phyloP scores from a whole-genome alignment of 208 protist genomes.

The Phytomonas sp. region DNA sequence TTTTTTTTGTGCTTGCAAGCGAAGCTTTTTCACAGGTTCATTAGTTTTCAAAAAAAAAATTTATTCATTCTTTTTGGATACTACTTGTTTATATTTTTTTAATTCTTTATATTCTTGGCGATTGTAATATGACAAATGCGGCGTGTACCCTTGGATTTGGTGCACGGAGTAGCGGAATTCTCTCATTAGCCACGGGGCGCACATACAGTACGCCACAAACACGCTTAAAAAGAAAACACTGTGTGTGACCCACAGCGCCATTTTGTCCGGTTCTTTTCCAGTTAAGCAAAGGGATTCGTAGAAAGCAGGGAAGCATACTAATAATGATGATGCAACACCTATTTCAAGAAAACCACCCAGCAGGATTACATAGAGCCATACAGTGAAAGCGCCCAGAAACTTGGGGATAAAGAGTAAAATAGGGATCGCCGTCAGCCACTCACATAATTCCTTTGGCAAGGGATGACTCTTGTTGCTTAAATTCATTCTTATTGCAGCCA shows the following conservation, averaged over 20 bases:
- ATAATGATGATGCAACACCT: constrained; percentile 17
- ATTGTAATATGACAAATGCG: constrained; percentile 27
- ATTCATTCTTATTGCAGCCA: constrained; percentile 2
- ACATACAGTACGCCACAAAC: constrained; percentile 22
- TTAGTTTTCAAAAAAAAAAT: not conserved
- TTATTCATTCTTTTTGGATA: not conserved
- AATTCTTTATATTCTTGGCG: constrained; percentile 18
- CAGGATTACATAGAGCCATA: constrained; percentile 34
- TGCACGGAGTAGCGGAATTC: constrained; percentile 24
- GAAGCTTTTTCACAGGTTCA: not conserved
- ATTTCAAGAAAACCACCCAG: constrained; percentile 20
- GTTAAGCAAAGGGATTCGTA: constrained; percentile 37
- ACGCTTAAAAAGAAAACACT: constrained; percentile 29
- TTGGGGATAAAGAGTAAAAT: constrained; percentile 21
- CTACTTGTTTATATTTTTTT: not conserved
- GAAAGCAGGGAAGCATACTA: constrained; percentile 34
- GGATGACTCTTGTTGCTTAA: constrained; percentile 4
- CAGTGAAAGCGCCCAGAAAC: constrained; percentile 20
- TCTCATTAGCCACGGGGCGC: constrained; percentile 20
- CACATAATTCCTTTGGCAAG: constrained; percentile 13
- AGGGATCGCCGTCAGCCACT: constrained; percentile 14
- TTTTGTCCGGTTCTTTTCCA: constrained; percentile 31
- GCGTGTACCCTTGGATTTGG: constrained; percentile 25
- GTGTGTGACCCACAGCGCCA: constrained; percentile 32
- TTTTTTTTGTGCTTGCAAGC: too few species aligned